Conservation (phyloP, 2,329 filamentous ascomycete species). For the Xylariaceae sp. region DNA sequence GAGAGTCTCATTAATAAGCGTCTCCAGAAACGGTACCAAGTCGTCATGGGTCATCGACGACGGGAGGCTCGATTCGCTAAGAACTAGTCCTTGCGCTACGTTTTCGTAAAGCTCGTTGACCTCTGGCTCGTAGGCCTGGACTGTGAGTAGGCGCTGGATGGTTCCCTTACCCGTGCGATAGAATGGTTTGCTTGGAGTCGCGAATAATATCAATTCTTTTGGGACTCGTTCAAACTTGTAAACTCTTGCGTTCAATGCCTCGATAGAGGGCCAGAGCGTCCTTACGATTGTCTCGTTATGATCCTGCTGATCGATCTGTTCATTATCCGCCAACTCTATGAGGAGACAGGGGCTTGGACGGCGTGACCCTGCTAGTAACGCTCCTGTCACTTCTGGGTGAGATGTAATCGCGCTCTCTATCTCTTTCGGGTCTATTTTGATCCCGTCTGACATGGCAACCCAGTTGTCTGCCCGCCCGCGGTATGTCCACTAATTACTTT, state of each 20-base stretch:
- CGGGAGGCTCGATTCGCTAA: slow-evolving; percentile 16
- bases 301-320: slow-evolving; percentile 2
- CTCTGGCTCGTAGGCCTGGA: slow-evolving; percentile 24
- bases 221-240: slow-evolving; percentile 27
- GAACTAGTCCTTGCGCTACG: slow-evolving; percentile 21
- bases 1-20: slow-evolving; percentile 20
- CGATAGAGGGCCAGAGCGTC: slow-evolving; percentile 24
- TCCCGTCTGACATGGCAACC: slow-evolving; percentile 42
- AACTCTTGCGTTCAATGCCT: slow-evolving; percentile 20
- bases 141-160: slow-evolving; percentile 23
- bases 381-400: slow-evolving; percentile 22
- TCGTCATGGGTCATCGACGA: slow-evolving; percentile 12
- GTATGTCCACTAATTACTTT: slow-evolving; percentile 41
- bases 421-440: slow-evolving; percentile 40
- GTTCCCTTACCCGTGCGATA: slow-evolving; percentile 26
- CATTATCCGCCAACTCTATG: slow-evolving; percentile 19
- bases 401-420: slow-evolving; percentile 39
- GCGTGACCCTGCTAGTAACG: slow-evolving; percentile 25
- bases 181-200: slow-evolving; percentile 21
- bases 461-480: slow-evolving; percentile 33
- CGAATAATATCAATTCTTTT: slow-evolving; percentile 23
- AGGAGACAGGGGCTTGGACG: slow-evolving; percentile 27
- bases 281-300: slow-evolving; percentile 16
- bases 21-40: slow-evolving; percentile 19
- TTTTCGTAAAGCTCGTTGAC: slow-evolving; percentile 25